Percentiles rank a stretch among this genome's conserved stretches.
Evolutionary conservation across 164 flowering plant species (phyloP).

Genomic region (Houttuynia cordata): DNA sequence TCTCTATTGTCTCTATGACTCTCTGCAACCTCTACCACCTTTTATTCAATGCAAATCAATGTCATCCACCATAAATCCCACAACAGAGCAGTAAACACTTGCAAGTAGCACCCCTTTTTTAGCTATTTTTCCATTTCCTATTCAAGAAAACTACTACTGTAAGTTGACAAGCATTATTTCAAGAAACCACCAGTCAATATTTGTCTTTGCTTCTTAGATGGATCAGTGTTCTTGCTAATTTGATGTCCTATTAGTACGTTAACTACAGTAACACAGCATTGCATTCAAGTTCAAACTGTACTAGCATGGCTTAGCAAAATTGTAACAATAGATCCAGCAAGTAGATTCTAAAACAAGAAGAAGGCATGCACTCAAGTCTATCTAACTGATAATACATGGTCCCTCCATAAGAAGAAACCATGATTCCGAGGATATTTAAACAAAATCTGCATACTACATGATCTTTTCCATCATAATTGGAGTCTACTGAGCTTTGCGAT

Average conservation of each 20-base stretch:
- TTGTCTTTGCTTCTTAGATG: too few relatives aligned
- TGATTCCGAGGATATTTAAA: constrained; percentile 3
- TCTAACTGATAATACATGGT: too few relatives aligned
- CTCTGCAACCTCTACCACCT: constrained; percentile 15
- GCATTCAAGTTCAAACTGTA: too few relatives aligned
- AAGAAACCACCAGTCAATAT: too few relatives aligned
- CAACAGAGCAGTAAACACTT: not conserved
- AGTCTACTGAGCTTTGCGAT: constrained; percentile 6
- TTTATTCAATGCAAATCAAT: constrained; percentile 27
- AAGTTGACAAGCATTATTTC: too few relatives aligned
- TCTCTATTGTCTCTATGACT: not conserved
- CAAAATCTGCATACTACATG: constrained; percentile 3
- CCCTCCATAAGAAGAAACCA: constrained; percentile 7
- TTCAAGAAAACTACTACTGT: too few relatives aligned
- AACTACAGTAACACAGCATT: too few relatives aligned
- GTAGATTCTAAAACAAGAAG: constrained; percentile 1
- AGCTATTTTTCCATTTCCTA: too few relatives aligned
- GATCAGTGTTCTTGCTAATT: too few relatives aligned
- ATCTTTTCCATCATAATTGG: constrained; percentile 1
- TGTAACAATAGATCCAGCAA: not conserved
- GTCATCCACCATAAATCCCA: constrained; percentile 1
- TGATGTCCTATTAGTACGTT: too few relatives aligned
- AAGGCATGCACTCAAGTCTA: not conserved
- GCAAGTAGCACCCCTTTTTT: too few relatives aligned
- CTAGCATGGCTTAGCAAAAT: too few relatives aligned